Conservation (phyloP, 1,284 basidiomycete species). For the Paramarasmius palmivorus region DNA sequence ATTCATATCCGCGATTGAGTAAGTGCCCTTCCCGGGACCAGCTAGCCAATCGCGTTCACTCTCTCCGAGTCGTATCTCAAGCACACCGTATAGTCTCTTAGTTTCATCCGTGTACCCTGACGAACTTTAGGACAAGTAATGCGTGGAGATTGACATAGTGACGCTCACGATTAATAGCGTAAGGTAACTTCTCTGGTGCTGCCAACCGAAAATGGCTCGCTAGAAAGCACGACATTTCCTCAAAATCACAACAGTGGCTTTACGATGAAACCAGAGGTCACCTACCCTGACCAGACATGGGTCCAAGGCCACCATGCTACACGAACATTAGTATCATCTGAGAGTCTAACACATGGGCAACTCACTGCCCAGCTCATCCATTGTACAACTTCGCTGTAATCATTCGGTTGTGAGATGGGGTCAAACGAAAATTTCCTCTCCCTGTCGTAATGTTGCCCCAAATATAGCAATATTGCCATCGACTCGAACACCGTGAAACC, state of each 20-base stretch:
- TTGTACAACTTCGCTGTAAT: slow-evolving; percentile 63
- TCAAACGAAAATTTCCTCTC: slow-evolving; percentile 59
- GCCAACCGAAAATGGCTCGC: slow-evolving; percentile 57
- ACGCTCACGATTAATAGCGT: slow-evolving; percentile 56
- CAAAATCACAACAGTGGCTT: too few relatives aligned
- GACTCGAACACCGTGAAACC: slow-evolving; percentile 70
- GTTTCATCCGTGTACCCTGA: slow-evolving; percentile 77
- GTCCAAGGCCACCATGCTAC: slow-evolving; percentile 70
- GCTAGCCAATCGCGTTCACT: slow-evolving; percentile 67
- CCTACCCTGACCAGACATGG: slow-evolving; percentile 71
- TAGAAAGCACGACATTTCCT: slow-evolving; percentile 30
- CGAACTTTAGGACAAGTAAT: slow-evolving; percentile 1
- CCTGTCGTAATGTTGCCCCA: slow-evolving; percentile 60
- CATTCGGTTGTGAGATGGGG: slow-evolving; percentile 40
- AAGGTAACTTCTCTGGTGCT: slow-evolving; percentile 66
- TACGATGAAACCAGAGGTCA: slow-evolving; percentile 6
- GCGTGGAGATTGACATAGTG: slow-evolving; percentile 3
- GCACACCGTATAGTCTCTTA: slow-evolving; percentile 73
- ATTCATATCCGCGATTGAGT: slow-evolving; percentile 69
- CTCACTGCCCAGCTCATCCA: slow-evolving; percentile 80
- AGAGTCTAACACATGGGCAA: background rate
- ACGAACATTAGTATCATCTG: slow-evolving; percentile 1
- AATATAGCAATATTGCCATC: slow-evolving; percentile 66
- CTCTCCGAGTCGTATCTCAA: slow-evolving; percentile 61
- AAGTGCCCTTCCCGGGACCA: slow-evolving; percentile 65